Base-by-base conservation (phyloP, 23 red algal genomes). In the Gracilaria domingensis region DNA sequence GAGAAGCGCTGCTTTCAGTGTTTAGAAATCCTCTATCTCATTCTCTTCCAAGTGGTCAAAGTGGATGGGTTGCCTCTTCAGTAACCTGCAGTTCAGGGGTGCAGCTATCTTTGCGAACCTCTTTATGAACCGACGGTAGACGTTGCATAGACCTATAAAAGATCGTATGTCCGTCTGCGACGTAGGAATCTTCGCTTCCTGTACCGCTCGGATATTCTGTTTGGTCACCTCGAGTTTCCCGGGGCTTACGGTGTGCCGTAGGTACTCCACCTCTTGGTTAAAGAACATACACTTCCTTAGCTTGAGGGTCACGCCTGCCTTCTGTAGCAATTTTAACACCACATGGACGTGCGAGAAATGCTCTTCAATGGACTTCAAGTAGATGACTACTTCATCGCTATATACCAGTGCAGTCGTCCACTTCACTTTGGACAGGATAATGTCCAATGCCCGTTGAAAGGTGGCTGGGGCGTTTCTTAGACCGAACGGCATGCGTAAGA, bases 41-140 rank as follows among this genome's bases (percentile, higher is more conserved):
- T 88, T 48, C 14, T 75, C 26, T 38, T 62, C 70, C 14, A 88
- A 34, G 0, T 33, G 16, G 4, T 50, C 18, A 0, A 88, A 88
- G 4, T 2, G 6, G 13, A 3, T 4, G 50, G 65, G 84, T 47
- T 48, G 39, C 9, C 12, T 44, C 60, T 51, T 57, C n/a, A 47
- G 39, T 25, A 37, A 30, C 4, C 57, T 34, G 9, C 12, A 30
- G 38, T 66, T 66, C 17, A 90, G 57, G 6, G 87, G 73, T 8
- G 35, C 56, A 20, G 73, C 50, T 38, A 80, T 90, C n/a, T 65
- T 2, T 9, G 51, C 71, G 50, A 80, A 39, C 2, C 76, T 4
- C 44, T 76, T 76, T 35, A 89, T 61, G 39, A 89, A 89, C 21
- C 85, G 34, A 12, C 85, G 85, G 47, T 90, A 90, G 4, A 90